A percentile compares a stretch with the other conserved stretches of the same genome.
Conservation (phyloP, 2,329 filamentous ascomycete genomes). For the Zelopaecilomyces penicillatus region DNA sequence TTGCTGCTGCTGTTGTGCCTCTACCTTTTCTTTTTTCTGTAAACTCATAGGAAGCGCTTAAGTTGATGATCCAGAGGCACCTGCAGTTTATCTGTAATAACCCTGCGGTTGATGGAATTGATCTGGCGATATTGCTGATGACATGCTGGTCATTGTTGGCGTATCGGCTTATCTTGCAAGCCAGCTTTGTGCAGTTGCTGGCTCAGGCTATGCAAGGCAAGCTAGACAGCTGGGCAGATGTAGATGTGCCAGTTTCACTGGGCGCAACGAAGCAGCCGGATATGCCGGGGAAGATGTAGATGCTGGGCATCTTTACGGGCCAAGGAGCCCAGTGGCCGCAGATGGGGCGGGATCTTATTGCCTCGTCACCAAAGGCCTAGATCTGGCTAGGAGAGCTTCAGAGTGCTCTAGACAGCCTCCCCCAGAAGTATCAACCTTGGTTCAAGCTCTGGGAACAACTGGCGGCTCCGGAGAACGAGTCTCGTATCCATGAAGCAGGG, state of each 20-base stretch:
- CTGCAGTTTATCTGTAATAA: background rate
- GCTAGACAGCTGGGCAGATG: background rate
- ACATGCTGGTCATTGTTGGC: background rate
- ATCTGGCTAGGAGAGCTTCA: background rate
- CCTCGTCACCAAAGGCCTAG: background rate
- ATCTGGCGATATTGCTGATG: background rate
- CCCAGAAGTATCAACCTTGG: constrained; percentile 11
- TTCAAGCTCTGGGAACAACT: constrained; percentile 12
- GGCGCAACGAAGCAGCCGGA: background rate
- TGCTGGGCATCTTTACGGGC: constrained; percentile 20
- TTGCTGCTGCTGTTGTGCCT: background rate
- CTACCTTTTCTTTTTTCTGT: background rate
- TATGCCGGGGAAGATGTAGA: background rate
- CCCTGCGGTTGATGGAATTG: background rate
- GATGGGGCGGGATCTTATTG: constrained; percentile 16
- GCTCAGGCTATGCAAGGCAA: background rate
- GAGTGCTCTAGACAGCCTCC: background rate
- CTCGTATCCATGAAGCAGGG: constrained; percentile 14
- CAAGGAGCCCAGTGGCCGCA: constrained; percentile 24
- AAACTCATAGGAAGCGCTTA: background rate
- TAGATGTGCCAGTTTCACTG: background rate
- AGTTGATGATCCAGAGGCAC: background rate
- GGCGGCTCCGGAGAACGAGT: constrained; percentile 2
- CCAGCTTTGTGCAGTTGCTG: background rate
- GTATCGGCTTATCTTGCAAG: background rate